Evolutionary conservation across 805 yeast genomes (phyloP), one percentile per base, ranked within the genome.

Genomic region (Ogataea degrootiae): DNA sequence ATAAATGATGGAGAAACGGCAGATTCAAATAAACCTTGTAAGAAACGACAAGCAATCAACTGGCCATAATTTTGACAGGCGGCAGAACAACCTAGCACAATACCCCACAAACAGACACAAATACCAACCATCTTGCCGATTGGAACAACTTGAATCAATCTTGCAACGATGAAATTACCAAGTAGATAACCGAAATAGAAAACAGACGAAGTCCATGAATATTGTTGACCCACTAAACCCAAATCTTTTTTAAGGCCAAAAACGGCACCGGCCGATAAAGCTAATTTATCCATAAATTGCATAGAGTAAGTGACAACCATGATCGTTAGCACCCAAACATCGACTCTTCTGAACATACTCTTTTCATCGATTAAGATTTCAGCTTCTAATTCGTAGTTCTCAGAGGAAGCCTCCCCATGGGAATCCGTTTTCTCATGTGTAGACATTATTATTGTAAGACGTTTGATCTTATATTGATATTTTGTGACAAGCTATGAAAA

Each of bases 31-130:
- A 71, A 61, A 14, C 85, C 85, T 26, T 79, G 59, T 37, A 78
- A 54, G 5, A 72, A 71, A 57, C 86, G 68, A n/a, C 74, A 61
- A 8, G 73, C 69, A 26, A 77, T 54, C 44, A 78, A 70, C 0
- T 80, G 75, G 8, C 75, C 66, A 51, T 70, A 77, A 33, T 59
- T 65, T n/a, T 60, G 51, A 37, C 70, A 59, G 7, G 55, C 62
- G 15, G 74, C 76, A 1, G 85, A 73, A 51, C 76, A 79, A n/a
- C 79, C 66, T 35, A 77, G 69, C 34, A 81, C 63, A n/a, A 80
- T 61, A 21, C 89, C 89, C 90, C 91, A 85, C 0, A 77, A 39
- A n/a, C 80, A 57, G 37, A 83, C 73, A 49, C 75, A 73, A 1
- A 62, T 50, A 9, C 78, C 67, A 4, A 76, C 69, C 4, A 79